phyloP scores from a whole-genome alignment of 176 grass and related monocot species.

The Tuctoria greenei region DNA sequence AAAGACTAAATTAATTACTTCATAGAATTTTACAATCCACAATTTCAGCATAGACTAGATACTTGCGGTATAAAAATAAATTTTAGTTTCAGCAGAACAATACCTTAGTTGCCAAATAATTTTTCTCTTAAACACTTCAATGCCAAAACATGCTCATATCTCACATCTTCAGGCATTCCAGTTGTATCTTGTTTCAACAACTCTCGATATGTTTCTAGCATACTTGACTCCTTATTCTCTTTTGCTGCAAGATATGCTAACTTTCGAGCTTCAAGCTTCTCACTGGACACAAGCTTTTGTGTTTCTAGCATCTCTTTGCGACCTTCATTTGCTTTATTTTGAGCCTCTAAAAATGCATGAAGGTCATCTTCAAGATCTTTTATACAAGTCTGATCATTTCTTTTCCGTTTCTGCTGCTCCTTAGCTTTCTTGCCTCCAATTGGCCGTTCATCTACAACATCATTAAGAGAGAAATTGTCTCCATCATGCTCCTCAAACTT shows the following conservation, averaged over 20 bases:
- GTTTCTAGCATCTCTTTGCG: constrained; percentile 16
- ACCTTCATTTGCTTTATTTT: constrained; percentile 3
- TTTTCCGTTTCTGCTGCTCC: background rate
- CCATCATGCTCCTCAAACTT: no score
- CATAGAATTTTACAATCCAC: no score
- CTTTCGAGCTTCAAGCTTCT: background rate
- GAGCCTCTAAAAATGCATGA: background rate
- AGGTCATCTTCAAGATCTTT: constrained; percentile 30
- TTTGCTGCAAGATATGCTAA: background rate
- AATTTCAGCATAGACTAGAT: no score
- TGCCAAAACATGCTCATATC: background rate
- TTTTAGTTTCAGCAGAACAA: no score
- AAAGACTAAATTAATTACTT: no score
- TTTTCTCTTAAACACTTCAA: no score
- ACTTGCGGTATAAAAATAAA: no score
- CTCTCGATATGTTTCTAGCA: background rate
- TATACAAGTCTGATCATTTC: background rate
- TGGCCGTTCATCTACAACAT: background rate
- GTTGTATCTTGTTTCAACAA: background rate
- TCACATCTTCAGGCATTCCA: background rate
- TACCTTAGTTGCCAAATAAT: no score
- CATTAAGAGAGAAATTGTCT: background rate
- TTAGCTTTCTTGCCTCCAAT: background rate
- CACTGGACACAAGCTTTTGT: background rate
- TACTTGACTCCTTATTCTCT: background rate